Conservation (phyloP, 2,329 filamentous ascomycete genomes). For the Pseudogymnoascus pannorum region DNA sequence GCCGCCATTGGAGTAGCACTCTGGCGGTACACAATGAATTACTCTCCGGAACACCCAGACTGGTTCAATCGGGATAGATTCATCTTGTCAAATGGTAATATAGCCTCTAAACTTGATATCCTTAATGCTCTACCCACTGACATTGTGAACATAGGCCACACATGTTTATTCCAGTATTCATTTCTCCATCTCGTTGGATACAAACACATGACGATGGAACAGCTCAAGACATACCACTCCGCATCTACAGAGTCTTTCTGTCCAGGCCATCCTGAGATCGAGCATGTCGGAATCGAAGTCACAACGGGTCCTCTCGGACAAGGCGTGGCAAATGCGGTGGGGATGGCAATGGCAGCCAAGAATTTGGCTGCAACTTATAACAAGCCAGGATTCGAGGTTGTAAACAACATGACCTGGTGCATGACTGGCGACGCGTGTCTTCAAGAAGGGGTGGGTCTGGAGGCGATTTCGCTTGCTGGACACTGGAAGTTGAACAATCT, state of each 20-base stretch:
- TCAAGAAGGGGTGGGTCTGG: slow-evolving; percentile 39
- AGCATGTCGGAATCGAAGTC: slow-evolving; percentile 31
- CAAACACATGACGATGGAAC: background rate
- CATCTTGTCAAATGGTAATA: background rate
- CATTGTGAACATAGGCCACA: background rate
- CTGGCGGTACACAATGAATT: background rate
- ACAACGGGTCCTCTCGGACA: slow-evolving; percentile 42
- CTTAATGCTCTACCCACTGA: too few species aligned
- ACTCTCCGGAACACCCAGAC: background rate
- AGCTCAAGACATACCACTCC: background rate
- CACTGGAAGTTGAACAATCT: slow-evolving; percentile 38
- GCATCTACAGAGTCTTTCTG: background rate
- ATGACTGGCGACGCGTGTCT: slow-evolving; percentile 41
- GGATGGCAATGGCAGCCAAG: slow-evolving; percentile 39
- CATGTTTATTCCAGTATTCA: background rate
- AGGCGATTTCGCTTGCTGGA: slow-evolving; percentile 37
- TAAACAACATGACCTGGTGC: slow-evolving; percentile 38
- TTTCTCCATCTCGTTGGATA: background rate
- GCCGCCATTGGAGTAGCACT: background rate
- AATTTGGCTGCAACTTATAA: slow-evolving; percentile 39
- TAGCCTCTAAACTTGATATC: too few species aligned
- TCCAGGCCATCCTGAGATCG: background rate
- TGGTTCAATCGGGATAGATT: background rate
- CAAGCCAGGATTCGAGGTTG: slow-evolving; percentile 33
- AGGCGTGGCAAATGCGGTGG: slow-evolving; percentile 16